A percentile compares a stretch with the other conserved stretches of the same genome.
Evolutionary conservation across 495 filamentous ascomycete species (phyloP).

Genomic region (Rusavskia elegans): DNA sequence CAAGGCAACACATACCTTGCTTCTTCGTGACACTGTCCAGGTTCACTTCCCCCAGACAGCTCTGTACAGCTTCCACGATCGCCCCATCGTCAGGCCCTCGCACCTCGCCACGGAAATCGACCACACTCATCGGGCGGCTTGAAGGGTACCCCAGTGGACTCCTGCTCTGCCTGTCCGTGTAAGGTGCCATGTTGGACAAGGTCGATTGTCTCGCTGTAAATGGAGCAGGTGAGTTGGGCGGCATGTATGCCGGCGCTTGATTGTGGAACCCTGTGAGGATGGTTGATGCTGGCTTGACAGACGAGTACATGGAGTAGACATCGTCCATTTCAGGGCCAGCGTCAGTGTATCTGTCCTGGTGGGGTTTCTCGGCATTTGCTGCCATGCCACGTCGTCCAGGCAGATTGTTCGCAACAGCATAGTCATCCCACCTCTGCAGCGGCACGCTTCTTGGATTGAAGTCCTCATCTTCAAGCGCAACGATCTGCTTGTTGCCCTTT

Average conservation of each 20-base stretch:
- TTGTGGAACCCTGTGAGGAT: conserved; percentile 69
- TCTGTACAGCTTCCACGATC: conserved; percentile 71
- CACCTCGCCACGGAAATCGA: conserved; percentile 58
- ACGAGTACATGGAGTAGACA: conserved; percentile 91
- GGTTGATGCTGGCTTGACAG: conserved; percentile 80
- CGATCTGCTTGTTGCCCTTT: conserved; percentile 72
- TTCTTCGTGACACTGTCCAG: conserved; percentile 96
- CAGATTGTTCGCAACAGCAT: conserved; percentile 77
- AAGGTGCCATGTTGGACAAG: conserved; percentile 36
- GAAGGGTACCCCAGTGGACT: conserved; percentile 32
- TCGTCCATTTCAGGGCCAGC: conserved; percentile 83
- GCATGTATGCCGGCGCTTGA: conserved; percentile 45
- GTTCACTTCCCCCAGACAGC: conserved; percentile 77
- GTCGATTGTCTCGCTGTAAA: conserved; percentile 45
- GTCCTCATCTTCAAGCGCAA: conserved; percentile 72
- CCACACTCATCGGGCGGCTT: conserved; percentile 48
- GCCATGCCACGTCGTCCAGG: conserved; percentile 71
- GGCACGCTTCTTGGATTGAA: conserved; percentile 89
- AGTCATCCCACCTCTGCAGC: conserved; percentile 93
- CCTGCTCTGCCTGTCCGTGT: conserved; percentile 35
- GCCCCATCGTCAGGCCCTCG: conserved; percentile 51
- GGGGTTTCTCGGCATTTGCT: conserved; percentile 46
- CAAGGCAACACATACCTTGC: conserved; percentile 39
- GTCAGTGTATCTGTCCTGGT: conserved; percentile 22
- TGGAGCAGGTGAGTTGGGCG: conserved; percentile 61